Evolutionary conservation across 306 rosid species (phyloP).

Genomic region (Begonia peltatifolia): DNA sequence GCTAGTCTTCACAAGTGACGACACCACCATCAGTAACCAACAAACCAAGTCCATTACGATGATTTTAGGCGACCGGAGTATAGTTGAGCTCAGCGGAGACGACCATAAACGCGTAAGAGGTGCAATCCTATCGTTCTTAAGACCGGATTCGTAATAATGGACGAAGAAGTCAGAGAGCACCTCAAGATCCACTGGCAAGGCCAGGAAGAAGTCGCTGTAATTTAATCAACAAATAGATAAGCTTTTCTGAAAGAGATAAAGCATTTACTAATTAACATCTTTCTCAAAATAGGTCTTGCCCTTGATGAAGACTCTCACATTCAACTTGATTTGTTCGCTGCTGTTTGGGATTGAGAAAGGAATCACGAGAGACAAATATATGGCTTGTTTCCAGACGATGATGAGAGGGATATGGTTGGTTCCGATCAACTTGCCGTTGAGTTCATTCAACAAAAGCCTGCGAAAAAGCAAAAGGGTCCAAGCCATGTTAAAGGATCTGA

Average conservation of each 20-base stretch:
- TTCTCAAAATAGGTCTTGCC: slow-evolving; percentile 37
- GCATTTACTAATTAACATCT: not conserved
- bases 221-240: not conserved
- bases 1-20: slow-evolving; percentile 29
- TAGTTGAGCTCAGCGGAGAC: slow-evolving; percentile 30
- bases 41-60: slow-evolving; percentile 30
- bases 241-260: not conserved
- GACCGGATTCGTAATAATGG: slow-evolving; percentile 64
- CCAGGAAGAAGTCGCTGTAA: slow-evolving; percentile 34
- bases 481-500: slow-evolving; percentile 26
- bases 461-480: slow-evolving; percentile 39
- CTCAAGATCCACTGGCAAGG: slow-evolving; percentile 59
- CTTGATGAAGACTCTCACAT: slow-evolving; percentile 59
- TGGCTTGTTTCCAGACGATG: slow-evolving; percentile 28
- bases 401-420: slow-evolving; percentile 47
- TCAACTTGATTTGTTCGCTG: slow-evolving; percentile 53
- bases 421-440: slow-evolving; percentile 58
- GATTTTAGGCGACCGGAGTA: slow-evolving; percentile 41
- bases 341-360: slow-evolving; percentile 58
- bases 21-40: slow-evolving; percentile 14
- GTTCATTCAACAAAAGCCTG: slow-evolving; percentile 45
- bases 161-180: slow-evolving; percentile 41
- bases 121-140: slow-evolving; percentile 54
- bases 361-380: slow-evolving; percentile 30
- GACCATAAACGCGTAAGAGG: slow-evolving; percentile 60